Conservation (phyloP, 305 asterid species). For the Ruellia speciosa region DNA sequence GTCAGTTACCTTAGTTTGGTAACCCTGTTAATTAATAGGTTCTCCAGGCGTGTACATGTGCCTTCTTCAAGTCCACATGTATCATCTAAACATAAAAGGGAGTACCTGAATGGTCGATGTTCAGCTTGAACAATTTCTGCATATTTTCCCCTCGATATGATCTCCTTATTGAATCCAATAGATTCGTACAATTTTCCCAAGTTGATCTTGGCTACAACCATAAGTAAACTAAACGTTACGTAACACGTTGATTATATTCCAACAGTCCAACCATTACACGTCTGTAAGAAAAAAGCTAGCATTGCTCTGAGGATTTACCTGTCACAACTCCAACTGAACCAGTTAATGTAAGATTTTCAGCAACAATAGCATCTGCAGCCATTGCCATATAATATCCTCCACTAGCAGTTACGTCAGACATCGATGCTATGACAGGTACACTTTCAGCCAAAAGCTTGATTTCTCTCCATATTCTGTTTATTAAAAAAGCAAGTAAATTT, state of each 20-base stretch:
- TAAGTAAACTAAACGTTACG: constrained; percentile 15
- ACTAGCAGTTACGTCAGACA: constrained; percentile 91
- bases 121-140: constrained; percentile 62
- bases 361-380: constrained; percentile 67
- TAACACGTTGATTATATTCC: too few relatives aligned
- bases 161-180: constrained; percentile 68
- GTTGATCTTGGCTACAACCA: constrained; percentile 49
- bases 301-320: constrained; percentile 32
- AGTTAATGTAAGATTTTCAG: constrained; percentile 74
- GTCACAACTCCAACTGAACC: constrained; percentile 90
- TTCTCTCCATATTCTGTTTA: constrained; percentile 82
- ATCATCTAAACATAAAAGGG: constrained; percentile 11
- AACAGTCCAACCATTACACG: too few relatives aligned
- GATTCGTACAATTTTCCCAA: constrained; percentile 54
- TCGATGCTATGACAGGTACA: constrained; percentile 81
- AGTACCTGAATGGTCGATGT: constrained; percentile 64
- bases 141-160: constrained; percentile 58
- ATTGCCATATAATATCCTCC: constrained; percentile 92
- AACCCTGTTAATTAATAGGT: too few relatives aligned
- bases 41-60: neutral
- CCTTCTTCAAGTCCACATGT: neutral
- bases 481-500: neutral
- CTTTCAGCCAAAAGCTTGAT: constrained; percentile 62
- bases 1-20: too few relatives aligned
- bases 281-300: neutral